Base-by-base conservation (phyloP, 495 filamentous ascomycete species). In the Talaromyces liani region DNA sequence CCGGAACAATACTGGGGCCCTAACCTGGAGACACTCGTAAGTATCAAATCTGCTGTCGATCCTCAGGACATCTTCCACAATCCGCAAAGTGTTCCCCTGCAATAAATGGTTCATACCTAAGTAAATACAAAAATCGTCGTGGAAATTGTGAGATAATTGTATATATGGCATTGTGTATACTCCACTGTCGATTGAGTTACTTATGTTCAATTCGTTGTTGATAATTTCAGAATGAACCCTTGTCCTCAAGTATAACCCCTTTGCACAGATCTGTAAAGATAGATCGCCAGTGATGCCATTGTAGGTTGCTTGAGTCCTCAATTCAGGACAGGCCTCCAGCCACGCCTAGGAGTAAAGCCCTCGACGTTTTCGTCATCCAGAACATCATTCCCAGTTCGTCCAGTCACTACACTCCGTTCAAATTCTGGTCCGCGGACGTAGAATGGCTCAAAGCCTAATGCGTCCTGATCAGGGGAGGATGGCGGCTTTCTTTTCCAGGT, bases 371-470 rank as follows among this genome's bases (percentile, higher is more conserved):
- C 85, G 69, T 89, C 86, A 22, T 64, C 68, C 49, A 88, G 69
- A 7, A 88, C 77, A 27, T 90, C 85, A 10, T 63, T 70, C 2
- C 77, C 83, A 8, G 74, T 75, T 63, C 87, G 71, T 1, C 85
- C 86, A 5, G 87, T 88, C 2, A 90, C 79, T 2, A 88, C 73
- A 68, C 87, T 90, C 58, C 80, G 72, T 72, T 89, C 87, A 25
- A 71, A 41, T 7, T 86, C 82, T 3, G 77, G 75, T 0, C 87
- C 87, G 16, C 72, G 70, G 16, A 89, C 85, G 55, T 80, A 80
- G 64, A 90, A 90, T 0, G 84, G 74, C 20, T 82, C 77, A 63
- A 83, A 87, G 0, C 72, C 73, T 4, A 70, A 55, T 22, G 70
- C 62, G 9, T 54, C 20, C n/a, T 31, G 34, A 22, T 47, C 5